Base-by-base conservation (phyloP, 148 eudicot species). In the Fagopyrum homotropicum region DNA sequence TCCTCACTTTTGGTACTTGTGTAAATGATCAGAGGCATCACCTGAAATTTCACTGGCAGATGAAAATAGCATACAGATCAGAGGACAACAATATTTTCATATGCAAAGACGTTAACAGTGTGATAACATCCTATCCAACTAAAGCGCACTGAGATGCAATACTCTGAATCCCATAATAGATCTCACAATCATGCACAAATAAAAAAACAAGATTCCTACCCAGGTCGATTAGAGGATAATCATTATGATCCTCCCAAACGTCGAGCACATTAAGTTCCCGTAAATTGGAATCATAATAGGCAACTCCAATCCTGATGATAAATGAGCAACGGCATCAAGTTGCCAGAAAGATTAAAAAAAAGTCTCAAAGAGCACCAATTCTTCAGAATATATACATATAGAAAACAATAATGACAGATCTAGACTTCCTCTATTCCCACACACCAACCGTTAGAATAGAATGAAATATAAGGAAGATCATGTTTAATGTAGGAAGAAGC, bases 1-100 rank as follows among this genome's bases (percentile, higher is more conserved):
- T 90, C 93, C 64, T 95, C 98, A 75, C 86, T 82, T 83, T 95
- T 92, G 19, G 97, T 95, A 85, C 99, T 92, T 77, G 97, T 84
- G 82, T 89, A 95, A 79, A 95, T 92, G 80, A 89, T 78, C 79
- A 82, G 81, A 71, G 98, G 97, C 69, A 81, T 85, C 52, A 92
- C 99, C 84, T 95, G 99, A 88, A 85, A 90, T 84, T 92, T 95
- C 40, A 92, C 99, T 95, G 88, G 49, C 51, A 46, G 15, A 15
- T 66, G 73, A 68, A 78, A 75, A 56, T 75, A 76, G 68, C 29
- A 43, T 51, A 46, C 79, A 74, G 17, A 55, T 16, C 64, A 56
- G 71, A 60, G 26, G 56, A 72, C 76, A 45, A 9, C 40, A 66
- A 48, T 5, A 54, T 70, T 22, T 26, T 63, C 70, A 47, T 40